Evolutionary conservation across 495 filamentous ascomycete species (phyloP).

Genomic region (Trichoderma reesei): DNA sequence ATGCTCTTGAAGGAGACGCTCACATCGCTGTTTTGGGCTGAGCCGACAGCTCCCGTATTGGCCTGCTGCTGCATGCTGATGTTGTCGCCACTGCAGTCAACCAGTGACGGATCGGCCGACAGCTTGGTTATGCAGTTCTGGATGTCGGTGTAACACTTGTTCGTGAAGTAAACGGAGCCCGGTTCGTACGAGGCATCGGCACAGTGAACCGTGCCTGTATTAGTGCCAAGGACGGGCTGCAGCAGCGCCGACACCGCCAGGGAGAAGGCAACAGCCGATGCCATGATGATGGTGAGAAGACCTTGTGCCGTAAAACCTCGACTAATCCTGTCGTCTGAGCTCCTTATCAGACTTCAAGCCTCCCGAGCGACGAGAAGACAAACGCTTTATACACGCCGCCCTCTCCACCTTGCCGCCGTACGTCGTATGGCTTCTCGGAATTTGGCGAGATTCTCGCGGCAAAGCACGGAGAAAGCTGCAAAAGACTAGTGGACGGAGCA

Average conservation of each 20-base stretch:
- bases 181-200: constrained; percentile 11
- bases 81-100: constrained; percentile 11
- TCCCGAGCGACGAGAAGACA: background rate
- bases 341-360: background rate
- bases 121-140: constrained; percentile 13
- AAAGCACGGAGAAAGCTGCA: background rate
- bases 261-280: background rate
- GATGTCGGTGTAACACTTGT: constrained; percentile 11
- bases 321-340: background rate
- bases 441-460: background rate
- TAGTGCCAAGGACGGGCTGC: constrained; percentile 11
- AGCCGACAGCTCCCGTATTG: background rate
- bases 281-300: background rate
- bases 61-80: constrained; percentile 8
- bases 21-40: constrained; percentile 11
- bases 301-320: background rate
- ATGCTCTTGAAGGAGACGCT: constrained; percentile 14
- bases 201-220: constrained; percentile 8
- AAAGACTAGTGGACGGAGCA: background rate
- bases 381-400: background rate
- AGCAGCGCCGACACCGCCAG: constrained; percentile 4
- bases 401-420: background rate
- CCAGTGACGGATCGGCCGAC: constrained; percentile 10
- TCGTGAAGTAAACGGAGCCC: constrained; percentile 12
- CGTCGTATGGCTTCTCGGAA: background rate